Percentiles rank a stretch among this genome's conserved stretches.
phyloP scores from a whole-genome alignment of 441 rosid genomes.

The Jatropha podagrica region DNA sequence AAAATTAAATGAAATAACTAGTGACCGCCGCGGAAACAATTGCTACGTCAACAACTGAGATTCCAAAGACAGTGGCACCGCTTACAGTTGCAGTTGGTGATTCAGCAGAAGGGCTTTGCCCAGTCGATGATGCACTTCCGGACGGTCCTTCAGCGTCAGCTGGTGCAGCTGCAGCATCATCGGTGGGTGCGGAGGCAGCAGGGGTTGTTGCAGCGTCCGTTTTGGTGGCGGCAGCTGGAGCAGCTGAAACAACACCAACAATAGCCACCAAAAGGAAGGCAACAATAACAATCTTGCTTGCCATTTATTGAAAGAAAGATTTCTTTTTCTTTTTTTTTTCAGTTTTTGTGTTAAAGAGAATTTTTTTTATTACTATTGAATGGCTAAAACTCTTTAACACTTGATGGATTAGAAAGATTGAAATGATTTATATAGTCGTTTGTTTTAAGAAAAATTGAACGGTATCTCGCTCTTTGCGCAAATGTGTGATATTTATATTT shows the following conservation, averaged over 20 bases:
- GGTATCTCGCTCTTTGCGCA: no score
- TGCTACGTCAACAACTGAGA: constrained; percentile 22
- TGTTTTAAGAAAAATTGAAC: no score
- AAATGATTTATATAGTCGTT: constrained; percentile 5
- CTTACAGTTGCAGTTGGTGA: neutral
- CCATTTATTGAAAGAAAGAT: constrained; percentile 29
- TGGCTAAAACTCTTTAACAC: constrained; percentile 15
- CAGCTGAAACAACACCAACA: constrained; percentile 47
- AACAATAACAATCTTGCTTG: constrained; percentile 36
- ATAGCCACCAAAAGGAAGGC: constrained; percentile 49
- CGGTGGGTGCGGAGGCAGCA: constrained; percentile 19
- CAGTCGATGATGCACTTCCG: constrained; percentile 14
- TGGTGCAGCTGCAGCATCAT: constrained; percentile 31
- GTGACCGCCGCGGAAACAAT: constrained; percentile 2
- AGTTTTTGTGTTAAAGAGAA: neutral
- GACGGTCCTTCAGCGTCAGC: constrained; percentile 22
- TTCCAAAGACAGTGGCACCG: constrained; percentile 14
- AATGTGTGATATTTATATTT: no score
- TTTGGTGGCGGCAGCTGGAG: constrained; percentile 14
- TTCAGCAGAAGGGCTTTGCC: constrained; percentile 12
- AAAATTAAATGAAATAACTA: constrained; percentile 25
- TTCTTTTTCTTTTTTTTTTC: neutral
- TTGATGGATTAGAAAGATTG: neutral
- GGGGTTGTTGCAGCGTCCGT: neutral
- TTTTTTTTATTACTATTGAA: no score